These are phyloP conservation scores for Grammothele lineata DNA, from an alignment of 768 basidiomycete genomes.

Conservation along the genomic window DNA sequence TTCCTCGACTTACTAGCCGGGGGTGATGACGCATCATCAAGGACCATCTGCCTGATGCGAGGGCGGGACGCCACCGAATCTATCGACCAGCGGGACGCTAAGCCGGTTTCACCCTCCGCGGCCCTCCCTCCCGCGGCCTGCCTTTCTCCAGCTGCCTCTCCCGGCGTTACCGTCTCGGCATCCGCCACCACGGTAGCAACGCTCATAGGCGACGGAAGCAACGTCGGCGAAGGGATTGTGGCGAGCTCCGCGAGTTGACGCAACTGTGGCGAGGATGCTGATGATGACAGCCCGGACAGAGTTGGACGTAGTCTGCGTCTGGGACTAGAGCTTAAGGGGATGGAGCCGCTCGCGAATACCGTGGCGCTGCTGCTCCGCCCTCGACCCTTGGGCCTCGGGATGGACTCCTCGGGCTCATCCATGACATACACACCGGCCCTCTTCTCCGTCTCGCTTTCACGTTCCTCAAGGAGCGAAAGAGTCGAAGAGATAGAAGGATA, in stretches of 20 bases:
- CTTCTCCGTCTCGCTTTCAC: constrained; percentile 21
- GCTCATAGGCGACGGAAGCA: constrained; percentile 13
- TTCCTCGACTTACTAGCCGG: constrained; percentile 16
- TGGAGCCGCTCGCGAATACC: constrained; percentile 1
- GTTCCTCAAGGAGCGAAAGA: constrained; percentile 22
- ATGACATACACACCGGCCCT: constrained; percentile 21
- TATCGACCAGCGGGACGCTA: constrained; percentile 27
- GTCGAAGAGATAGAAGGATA: constrained; percentile 27
- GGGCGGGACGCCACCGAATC: constrained; percentile 22
- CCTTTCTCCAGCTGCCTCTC: too few species aligned
- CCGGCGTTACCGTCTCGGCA: constrained; percentile 7
- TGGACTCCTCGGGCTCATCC: constrained; percentile 1
- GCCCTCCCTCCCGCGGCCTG: constrained; percentile 1
- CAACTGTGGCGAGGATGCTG: constrained; percentile 23
- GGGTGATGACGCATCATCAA: constrained; percentile 14
- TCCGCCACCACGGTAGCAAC: constrained; percentile 6
- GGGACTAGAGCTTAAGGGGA: constrained; percentile 12
- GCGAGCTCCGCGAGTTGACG: constrained; percentile 21
- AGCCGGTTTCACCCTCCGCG: constrained; percentile 4
- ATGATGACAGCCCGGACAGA: constrained; percentile 20
- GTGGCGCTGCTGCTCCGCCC: constrained; percentile 15
- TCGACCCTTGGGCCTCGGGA: not conserved
- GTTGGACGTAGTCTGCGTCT: constrained; percentile 18
- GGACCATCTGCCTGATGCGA: constrained; percentile 12
- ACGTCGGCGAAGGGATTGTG: constrained; percentile 18